Base-by-base conservation (phyloP, 2,329 filamentous ascomycete genomes). In the Diaporthe ampelina region DNA sequence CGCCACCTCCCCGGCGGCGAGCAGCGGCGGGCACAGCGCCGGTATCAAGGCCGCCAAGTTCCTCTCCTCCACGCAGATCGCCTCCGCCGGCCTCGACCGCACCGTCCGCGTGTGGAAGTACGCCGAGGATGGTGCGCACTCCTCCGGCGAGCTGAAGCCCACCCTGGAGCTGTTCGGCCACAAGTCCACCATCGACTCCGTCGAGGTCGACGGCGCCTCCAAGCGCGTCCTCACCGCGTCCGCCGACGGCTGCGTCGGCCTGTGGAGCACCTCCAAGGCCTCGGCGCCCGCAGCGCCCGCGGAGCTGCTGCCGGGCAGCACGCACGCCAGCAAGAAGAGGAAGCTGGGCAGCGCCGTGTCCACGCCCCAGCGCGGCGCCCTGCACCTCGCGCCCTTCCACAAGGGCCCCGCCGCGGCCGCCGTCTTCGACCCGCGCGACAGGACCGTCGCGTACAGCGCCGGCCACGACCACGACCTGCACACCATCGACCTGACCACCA, bases 71-170 rank as follows among this genome's bases (percentile, higher is more conserved):
- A 91, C 89, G 70, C 93, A 95, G 83, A 87, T 98, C 79, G 95
- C 92, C 6, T 97, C 95, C 1, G 92, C 94, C 0, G 93, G 95
- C 19, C 87, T 97, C 77, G 97, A 98, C 84, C 91, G 94, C 75
- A 95, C 94, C 3, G 89, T 99, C 54, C 90, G 95, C 58, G 85
- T 98, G 77, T 99, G 96, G 95, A 95, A 95, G 82, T 98, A 97
- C 84, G 86, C 88, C 58, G 94, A 97, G 79, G 85, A 87, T 13
- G 86, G 88, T 19, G 89, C 90, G 80, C 86, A 89, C 37, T 88
- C 91, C 76, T 87, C 91, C 2, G 89, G 88, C 75, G 86, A 87
- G 13, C 87, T 97, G 69, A 93, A 91, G 76, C 93, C 94, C 1
- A 91, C 91, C 71, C 87, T 97, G 77, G 95, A 98, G 80, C 89